Base-by-base conservation (phyloP, 129 eudicot genomes). In the Escallonia rubra region DNA sequence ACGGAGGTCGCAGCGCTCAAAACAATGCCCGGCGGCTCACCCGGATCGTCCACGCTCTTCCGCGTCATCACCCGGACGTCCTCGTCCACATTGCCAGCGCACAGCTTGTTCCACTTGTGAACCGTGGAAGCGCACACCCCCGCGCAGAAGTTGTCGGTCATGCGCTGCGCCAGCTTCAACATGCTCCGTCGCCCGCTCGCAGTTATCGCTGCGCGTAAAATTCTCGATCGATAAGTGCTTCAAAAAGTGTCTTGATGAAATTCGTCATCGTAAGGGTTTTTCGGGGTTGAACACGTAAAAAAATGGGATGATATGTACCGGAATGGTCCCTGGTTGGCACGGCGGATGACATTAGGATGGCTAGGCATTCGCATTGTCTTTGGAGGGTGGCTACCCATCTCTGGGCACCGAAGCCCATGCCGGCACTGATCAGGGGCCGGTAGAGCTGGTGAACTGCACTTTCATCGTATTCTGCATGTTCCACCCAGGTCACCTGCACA, bases 321-420 rank as follows among this genome's bases (percentile, higher is more conserved):
- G 81, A 73, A 50, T 89, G 84, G 61, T 89, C 96, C 57, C 95
- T 70, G 4, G 86, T 41, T 3, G 96, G 81, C 0, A 76, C 73
- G 6, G 83, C 66, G 60, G 98, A 86, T 2, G 98, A 93, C 98
- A 93, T 93, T 50, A 93, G 87, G 53, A 93, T 88, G 13, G 96
- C 95, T 4, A 93, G 92, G 76, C 96, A 93, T 71, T 93, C 96
- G 63, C 98, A 93, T 65, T 93, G 98, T 6, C 98, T 78, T 79
- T 89, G 95, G 23, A 93, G 95, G 71, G 95, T 84, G 60, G 96
- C 84, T 16, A 93, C 83, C 98, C 98, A 93, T 41, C 98, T 71
- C 68, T 84, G 98, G 0, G 98, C 98, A 2, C 98, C 98, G n/a
- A 93, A 93, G 67, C 96, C 98, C 87, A 89, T 73, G n/a, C 98